phyloP scores from a whole-genome alignment of 352 stramenopile genomes.

The Globisporangium cederbergense region DNA sequence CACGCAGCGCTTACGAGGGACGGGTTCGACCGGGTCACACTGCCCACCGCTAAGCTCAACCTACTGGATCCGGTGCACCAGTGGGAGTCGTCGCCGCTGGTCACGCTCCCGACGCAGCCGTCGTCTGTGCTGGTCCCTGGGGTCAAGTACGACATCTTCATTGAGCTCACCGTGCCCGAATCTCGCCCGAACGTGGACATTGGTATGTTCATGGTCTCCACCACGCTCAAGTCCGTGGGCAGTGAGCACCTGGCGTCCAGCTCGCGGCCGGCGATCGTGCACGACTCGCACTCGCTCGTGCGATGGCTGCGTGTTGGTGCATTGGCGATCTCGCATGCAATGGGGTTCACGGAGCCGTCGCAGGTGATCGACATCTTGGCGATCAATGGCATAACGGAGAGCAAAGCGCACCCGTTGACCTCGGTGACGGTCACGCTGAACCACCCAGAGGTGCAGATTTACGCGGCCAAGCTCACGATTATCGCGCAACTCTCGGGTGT shows the following conservation, averaged over 20 bases:
- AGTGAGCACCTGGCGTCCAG: slow-evolving; percentile 40
- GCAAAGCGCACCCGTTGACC: slow-evolving; percentile 43
- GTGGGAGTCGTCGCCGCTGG: slow-evolving; percentile 41
- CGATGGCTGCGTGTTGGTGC: slow-evolving; percentile 39
- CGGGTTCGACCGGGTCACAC: slow-evolving; percentile 18
- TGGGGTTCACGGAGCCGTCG: slow-evolving; percentile 53
- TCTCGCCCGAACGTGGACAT: slow-evolving; percentile 57
- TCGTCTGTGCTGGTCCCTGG: slow-evolving; percentile 48
- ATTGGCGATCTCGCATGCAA: slow-evolving; percentile 51
- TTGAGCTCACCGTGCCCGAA: slow-evolving; percentile 70
- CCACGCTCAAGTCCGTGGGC: slow-evolving; percentile 32
- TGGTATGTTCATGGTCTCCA: slow-evolving; percentile 78
- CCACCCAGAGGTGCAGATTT: slow-evolving; percentile 68
- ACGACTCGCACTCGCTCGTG: slow-evolving; percentile 56
- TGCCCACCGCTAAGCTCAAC: slow-evolving; percentile 55
- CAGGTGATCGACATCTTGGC: slow-evolving; percentile 50
- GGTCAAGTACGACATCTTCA: slow-evolving; percentile 76
- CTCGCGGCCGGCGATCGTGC: slow-evolving; percentile 54
- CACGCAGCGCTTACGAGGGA: slow-evolving; percentile 34
- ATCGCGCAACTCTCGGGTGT: slow-evolving; percentile 79
- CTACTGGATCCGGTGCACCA: slow-evolving; percentile 54
- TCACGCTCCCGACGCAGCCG: slow-evolving; percentile 16
- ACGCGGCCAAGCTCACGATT: slow-evolving; percentile 70
- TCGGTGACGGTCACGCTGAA: slow-evolving; percentile 54
- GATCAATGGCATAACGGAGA: slow-evolving; percentile 73